A percentile compares a stretch with the other conserved stretches of the same genome.
Evolutionary conservation across 2,329 filamentous ascomycete genomes (phyloP).

Genomic region (Penicillium brasilianum): DNA sequence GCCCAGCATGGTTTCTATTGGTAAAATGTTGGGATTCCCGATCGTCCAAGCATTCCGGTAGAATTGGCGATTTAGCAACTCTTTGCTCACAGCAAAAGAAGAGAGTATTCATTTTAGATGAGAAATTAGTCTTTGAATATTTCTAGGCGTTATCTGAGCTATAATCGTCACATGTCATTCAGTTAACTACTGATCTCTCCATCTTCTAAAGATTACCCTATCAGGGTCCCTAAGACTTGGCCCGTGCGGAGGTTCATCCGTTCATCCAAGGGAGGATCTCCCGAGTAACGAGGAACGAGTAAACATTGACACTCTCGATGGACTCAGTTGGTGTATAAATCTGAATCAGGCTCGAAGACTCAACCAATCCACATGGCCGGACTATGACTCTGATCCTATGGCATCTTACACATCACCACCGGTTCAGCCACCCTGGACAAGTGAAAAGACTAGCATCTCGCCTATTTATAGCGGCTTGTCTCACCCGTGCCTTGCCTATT

Average conservation of each 20-base stretch:
- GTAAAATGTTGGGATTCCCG: background rate
- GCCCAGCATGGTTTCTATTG: background rate
- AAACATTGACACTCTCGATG: background rate
- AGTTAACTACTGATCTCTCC: background rate
- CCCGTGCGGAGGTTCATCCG: constrained; percentile 6
- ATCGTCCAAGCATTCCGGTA: background rate
- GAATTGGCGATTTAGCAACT: background rate
- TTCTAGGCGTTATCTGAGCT: no score
- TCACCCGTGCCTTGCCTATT: constrained; percentile 26
- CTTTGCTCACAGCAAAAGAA: background rate
- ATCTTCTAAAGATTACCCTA: background rate
- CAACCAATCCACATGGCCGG: no score
- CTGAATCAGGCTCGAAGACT: no score
- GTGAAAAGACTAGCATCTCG: background rate
- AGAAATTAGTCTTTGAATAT: no score
- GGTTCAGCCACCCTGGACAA: background rate
- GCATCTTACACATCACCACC: background rate
- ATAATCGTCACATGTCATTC: no score
- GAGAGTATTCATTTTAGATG: no score
- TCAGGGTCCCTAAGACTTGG: background rate
- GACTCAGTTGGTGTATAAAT: no score
- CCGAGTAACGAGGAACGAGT: background rate
- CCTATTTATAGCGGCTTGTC: constrained; percentile 33
- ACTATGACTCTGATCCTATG: background rate
- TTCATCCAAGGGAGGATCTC: background rate